Base-by-base conservation (phyloP, 768 basidiomycete genomes). In the Saitozyma sp. region DNA sequence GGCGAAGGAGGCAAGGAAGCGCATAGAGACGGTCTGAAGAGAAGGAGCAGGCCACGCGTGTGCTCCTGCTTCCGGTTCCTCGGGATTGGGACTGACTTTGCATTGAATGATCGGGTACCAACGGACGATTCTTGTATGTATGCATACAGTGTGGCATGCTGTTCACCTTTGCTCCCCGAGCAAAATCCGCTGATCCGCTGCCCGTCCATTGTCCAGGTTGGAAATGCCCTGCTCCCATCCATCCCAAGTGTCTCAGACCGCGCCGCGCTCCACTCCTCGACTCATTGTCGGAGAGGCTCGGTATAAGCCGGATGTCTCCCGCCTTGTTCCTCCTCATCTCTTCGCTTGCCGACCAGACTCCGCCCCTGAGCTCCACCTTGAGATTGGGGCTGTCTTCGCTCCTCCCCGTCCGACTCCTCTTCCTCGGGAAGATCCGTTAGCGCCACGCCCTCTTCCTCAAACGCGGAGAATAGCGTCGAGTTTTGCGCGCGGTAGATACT, bases 391-490 rank as follows among this genome's bases (percentile, higher is more conserved):
- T 20, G 17, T 39, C 9, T 29, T 38, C 69, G 51, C 37, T 57
- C 52, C 8, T 45, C 54, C n/a, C 79, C 79, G 9, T 78, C 83
- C 52, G 86, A 86, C 54, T 87, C 87, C 54, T 86, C 88, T 48
- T 83, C 84, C 81, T 92, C 91, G 45, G 83, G 80, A 56, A 94
- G 80, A 64, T 83, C 82, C 11, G 85, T 82, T 52, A 94, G 72
- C 11, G 87, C 86, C 49, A 89, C 82, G 59, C 78, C 78, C 54
- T 84, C 82, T 59, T 88, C 90, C 50, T 79, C 79, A 69, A 89
- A 92, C 11, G 90, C 84, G 75, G 84, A 86, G 80, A 92, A 93
- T 29, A 94, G 81, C 14, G 87, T 86, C 8, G 83, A 80, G 46
- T 83, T 83, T 71, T 89, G 88, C 2, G 85, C 82, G 29, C 87